These are phyloP conservation scores for Pseudohyphozyma bogoriensis DNA, from an alignment of 768 basidiomycete species.

Conservation along the genomic window DNA sequence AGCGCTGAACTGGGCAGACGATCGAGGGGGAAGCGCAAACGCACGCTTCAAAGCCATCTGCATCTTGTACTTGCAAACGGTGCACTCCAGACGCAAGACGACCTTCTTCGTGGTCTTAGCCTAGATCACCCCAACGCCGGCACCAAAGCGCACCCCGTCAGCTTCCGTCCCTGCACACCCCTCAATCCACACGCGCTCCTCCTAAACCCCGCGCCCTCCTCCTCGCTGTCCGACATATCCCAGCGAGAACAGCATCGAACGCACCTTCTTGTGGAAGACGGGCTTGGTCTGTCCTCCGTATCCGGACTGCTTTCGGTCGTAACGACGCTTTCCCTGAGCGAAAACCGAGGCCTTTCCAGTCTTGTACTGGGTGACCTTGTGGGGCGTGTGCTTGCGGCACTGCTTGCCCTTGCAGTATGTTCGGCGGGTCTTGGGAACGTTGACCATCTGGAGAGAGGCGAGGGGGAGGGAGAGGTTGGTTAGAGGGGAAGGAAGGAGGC, in stretches of 20 bases:
- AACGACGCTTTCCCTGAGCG: conserved; percentile 99
- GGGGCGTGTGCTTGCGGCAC: conserved; percentile 96
- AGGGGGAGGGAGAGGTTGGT: background rate
- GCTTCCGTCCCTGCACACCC: too few relatives aligned
- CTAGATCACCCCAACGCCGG: too few relatives aligned
- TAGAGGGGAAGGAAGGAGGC: too few relatives aligned
- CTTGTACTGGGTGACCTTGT: conserved; percentile 99
- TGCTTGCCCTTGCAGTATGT: conserved; percentile 97
- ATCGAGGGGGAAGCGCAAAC: background rate
- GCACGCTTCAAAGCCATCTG: too few relatives aligned
- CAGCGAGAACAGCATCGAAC: too few relatives aligned
- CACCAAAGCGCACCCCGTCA: background rate
- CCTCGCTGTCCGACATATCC: too few relatives aligned
- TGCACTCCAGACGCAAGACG: conserved; percentile 94
- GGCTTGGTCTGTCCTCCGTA: conserved; percentile 99
- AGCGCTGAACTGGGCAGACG: background rate
- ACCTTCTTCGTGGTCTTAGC: conserved; percentile 99
- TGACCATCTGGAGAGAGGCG: conserved; percentile 54
- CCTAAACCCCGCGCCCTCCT: too few relatives aligned
- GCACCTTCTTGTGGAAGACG: conserved; percentile 97
- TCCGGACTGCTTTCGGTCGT: conserved; percentile 96
- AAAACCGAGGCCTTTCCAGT: conserved; percentile 97
- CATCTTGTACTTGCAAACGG: conserved; percentile 97
- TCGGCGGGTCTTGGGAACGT: conserved; percentile 94
- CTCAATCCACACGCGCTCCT: too few relatives aligned